These are phyloP conservation scores for Pouteria campechiana DNA, from an alignment of 179 eudicot genomes.

Conservation along the genomic window DNA sequence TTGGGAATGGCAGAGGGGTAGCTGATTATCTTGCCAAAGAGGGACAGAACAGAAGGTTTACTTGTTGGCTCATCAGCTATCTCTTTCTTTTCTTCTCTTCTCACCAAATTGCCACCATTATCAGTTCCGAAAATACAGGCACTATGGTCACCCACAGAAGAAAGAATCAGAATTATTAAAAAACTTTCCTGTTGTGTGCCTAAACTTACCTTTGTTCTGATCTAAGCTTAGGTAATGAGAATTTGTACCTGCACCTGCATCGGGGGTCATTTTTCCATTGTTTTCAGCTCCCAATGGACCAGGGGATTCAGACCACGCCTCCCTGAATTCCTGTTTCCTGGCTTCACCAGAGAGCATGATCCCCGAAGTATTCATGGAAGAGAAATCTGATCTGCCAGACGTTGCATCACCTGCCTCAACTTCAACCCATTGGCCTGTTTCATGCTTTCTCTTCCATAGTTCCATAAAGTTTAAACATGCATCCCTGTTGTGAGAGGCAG, in stretches of 20 bases:
- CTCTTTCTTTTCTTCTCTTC: too few relatives aligned
- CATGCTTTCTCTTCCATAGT: slow-evolving; percentile 94
- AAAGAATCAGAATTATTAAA: too few relatives aligned
- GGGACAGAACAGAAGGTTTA: too few relatives aligned
- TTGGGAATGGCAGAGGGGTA: too few relatives aligned
- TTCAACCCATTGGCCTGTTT: slow-evolving; percentile 94
- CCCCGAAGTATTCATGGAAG: slow-evolving; percentile 49
- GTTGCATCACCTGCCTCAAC: slow-evolving; percentile 69
- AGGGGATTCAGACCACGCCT: slow-evolving; percentile 7
- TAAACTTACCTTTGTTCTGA: too few relatives aligned
- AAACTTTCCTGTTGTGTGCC: too few relatives aligned
- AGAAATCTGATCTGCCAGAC: slow-evolving; percentile 31
- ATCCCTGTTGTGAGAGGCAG: slow-evolving; percentile 36
- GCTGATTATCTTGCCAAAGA: too few relatives aligned
- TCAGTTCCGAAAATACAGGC: too few relatives aligned
- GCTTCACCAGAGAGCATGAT: slow-evolving; percentile 35
- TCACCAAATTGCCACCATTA: too few relatives aligned
- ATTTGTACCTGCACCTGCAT: slow-evolving; percentile 26
- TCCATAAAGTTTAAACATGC: slow-evolving; percentile 70
- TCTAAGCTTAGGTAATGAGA: too few relatives aligned
- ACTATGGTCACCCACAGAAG: too few relatives aligned
- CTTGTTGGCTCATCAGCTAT: too few relatives aligned
- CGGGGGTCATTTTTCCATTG: slow-evolving; percentile 26
- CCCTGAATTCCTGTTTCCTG: slow-evolving; percentile 18
- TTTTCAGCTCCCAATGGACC: slow-evolving; percentile 36